phyloP scores from a whole-genome alignment of 1,284 basidiomycete species.

The Leccinum glutinopallens region DNA sequence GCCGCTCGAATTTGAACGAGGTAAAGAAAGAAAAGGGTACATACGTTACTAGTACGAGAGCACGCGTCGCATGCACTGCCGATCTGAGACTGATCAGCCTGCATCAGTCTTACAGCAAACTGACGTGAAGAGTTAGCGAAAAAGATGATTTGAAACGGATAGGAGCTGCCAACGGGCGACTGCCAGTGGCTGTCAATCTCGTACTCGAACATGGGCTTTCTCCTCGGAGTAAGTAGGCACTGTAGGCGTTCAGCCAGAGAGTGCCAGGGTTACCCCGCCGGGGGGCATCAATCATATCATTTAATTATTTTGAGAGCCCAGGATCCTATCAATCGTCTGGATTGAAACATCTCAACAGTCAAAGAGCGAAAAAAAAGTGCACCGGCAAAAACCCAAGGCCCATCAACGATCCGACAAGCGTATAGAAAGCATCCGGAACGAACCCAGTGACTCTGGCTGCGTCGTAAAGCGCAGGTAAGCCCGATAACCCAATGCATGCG shows the following conservation, averaged over 20 bases:
- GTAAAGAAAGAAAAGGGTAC: not conserved
- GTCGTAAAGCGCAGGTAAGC: slow-evolving; percentile 15
- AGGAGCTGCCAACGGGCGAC: too few species aligned
- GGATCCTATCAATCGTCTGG: not conserved
- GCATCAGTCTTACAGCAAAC: not conserved
- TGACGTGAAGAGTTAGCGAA: not conserved
- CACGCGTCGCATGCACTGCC: not conserved
- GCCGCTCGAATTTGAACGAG: slow-evolving; percentile 1
- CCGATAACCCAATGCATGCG: slow-evolving; percentile 15
- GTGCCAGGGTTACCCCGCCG: too few species aligned
- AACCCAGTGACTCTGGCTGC: slow-evolving; percentile 22
- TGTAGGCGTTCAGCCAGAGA: not conserved
- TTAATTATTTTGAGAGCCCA: too few species aligned
- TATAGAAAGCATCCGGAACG: slow-evolving; percentile 29
- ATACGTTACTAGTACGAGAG: too few species aligned
- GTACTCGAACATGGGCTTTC: not conserved
- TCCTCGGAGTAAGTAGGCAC: not conserved
- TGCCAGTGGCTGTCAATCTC: not conserved
- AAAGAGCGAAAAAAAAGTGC: not conserved
- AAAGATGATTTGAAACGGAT: not conserved
- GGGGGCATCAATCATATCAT: too few species aligned
- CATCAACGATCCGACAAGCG: slow-evolving; percentile 36
- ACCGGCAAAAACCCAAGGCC: slow-evolving; percentile 28
- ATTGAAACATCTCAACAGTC: not conserved
- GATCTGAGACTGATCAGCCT: not conserved